Evolutionary conservation across 495 filamentous ascomycete genomes (phyloP), one percentile per base, ranked within the genome.

Genomic region (Gamarada debralockiae): DNA sequence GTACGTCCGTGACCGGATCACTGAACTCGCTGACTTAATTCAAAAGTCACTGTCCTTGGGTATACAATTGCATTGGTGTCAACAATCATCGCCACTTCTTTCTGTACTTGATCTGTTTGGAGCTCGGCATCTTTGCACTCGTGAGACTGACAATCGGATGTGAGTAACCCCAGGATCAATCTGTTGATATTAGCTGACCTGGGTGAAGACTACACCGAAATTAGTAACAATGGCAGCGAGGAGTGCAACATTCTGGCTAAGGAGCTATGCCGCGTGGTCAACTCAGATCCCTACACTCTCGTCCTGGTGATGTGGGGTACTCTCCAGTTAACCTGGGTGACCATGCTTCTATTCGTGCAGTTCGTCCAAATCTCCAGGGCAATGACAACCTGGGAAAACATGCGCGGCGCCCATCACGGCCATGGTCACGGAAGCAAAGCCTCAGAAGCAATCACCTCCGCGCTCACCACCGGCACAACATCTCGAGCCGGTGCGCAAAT

Each of bases 31-130:
- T 84, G 65, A 87, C 66, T 8, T 36, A 38, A 13, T n/a, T 24
- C 21, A 18, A 29, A 52, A 97, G 92, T 61, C 93, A 98, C 65
- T 98, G 93, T 61, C 93, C 93, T 0, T 98, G 93, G 93, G 90
- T 97, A 33, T 85, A 93, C 67, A 97, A 96, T 70, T 98, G 93
- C 64, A 81, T 98, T 34, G 93, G 87, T 37, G 77, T 92, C 34
- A 97, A 96, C 64, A 98, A 98, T 64, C 84, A 95, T 59, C 83
- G 93, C 3, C 95, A 97, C 62, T 98, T 98, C 70, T 85, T 96
- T 52, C 67, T 96, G 20, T 98, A 96, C 64, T 76, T 97, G 27
- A 67, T 90, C 17, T 86, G 70, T 56, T 69, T 97, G 36, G 84
- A 90, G 58, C 56, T 87, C 17, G 89, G 89, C 23, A 85, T 97